phyloP scores from a whole-genome alignment of 345 rosid species.

The Mercurialis annua region DNA sequence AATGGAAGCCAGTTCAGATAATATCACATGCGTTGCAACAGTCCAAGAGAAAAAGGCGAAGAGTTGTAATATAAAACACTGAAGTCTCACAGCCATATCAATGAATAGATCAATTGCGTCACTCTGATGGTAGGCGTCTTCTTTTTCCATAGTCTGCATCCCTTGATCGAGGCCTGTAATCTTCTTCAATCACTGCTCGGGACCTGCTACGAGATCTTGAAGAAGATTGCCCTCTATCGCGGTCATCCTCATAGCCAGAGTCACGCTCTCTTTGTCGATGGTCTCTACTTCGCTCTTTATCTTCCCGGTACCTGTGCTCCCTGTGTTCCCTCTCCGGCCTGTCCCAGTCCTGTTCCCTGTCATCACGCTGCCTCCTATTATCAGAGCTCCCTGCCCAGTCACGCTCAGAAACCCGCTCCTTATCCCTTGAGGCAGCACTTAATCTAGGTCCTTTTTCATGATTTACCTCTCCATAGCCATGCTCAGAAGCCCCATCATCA shows the following conservation, averaged over 20 bases:
- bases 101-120: slow-evolving; percentile 19
- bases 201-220: slow-evolving; percentile 67
- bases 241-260: slow-evolving; percentile 55
- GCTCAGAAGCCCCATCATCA: slow-evolving; percentile 83
- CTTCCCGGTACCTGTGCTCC: slow-evolving; percentile 58
- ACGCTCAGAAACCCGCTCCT: slow-evolving; percentile 61
- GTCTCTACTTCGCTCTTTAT: slow-evolving; percentile 59
- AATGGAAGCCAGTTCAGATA: slow-evolving; percentile 11
- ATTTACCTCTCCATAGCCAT: slow-evolving; percentile 73
- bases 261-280: slow-evolving; percentile 70
- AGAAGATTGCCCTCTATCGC: slow-evolving; percentile 72
- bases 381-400: slow-evolving; percentile 70
- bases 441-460: slow-evolving; percentile 66
- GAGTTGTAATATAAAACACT: slow-evolving; percentile 2
- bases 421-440: slow-evolving; percentile 48
- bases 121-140: slow-evolving; percentile 56
- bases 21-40: slow-evolving; percentile 13
- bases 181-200: slow-evolving; percentile 57
- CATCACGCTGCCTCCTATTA: slow-evolving; percentile 58
- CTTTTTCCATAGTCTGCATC: slow-evolving; percentile 76
- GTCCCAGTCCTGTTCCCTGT: slow-evolving; percentile 51
- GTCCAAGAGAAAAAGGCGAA: slow-evolving; percentile 22
- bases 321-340: slow-evolving; percentile 52
- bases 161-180: slow-evolving; percentile 64
- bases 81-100: slow-evolving; percentile 13